Conservation (phyloP, 2,329 filamentous ascomycete species). For the Cercospora janseana region DNA sequence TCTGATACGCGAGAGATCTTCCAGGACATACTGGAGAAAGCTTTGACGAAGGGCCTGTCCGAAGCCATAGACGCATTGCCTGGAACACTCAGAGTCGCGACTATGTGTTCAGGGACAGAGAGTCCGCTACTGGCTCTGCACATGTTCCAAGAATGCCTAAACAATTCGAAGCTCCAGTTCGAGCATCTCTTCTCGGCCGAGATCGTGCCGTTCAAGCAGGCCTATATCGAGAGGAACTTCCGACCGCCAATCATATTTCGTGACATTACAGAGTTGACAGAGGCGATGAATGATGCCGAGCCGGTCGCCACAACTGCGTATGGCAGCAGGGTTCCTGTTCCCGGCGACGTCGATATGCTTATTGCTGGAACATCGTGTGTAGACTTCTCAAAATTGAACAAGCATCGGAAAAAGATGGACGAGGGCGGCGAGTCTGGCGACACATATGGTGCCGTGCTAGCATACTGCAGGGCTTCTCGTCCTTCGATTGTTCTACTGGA, state of each 20-base stretch:
- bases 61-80: background rate
- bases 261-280: slow-evolving; percentile 45
- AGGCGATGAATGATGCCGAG: slow-evolving; percentile 23
- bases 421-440: slow-evolving; percentile 62
- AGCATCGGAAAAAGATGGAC: slow-evolving; percentile 50
- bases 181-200: slow-evolving; percentile 49
- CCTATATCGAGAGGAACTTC: slow-evolving; percentile 50
- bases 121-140: slow-evolving; percentile 66
- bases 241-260: slow-evolving; percentile 44
- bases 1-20: slow-evolving; percentile 52
- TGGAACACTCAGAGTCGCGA: slow-evolving; percentile 57
- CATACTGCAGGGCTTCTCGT: slow-evolving; percentile 54
- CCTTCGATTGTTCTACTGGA: slow-evolving; percentile 69
- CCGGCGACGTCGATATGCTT: slow-evolving; percentile 60
- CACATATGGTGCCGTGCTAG: slow-evolving; percentile 62
- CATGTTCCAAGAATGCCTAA: slow-evolving; percentile 49
- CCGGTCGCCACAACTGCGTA: slow-evolving; percentile 59
- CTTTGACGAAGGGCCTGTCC: slow-evolving; percentile 21
- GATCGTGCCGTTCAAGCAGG: slow-evolving; percentile 48
- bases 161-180: slow-evolving; percentile 26
- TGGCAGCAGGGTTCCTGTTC: slow-evolving; percentile 58
- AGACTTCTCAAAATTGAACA: slow-evolving; percentile 69
- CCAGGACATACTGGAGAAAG: slow-evolving; percentile 46
- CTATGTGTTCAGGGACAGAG: slow-evolving; percentile 77
- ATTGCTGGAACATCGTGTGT: slow-evolving; percentile 74